phyloP scores from a whole-genome alignment of 148 eudicot genomes.

The Silene latifolia region DNA sequence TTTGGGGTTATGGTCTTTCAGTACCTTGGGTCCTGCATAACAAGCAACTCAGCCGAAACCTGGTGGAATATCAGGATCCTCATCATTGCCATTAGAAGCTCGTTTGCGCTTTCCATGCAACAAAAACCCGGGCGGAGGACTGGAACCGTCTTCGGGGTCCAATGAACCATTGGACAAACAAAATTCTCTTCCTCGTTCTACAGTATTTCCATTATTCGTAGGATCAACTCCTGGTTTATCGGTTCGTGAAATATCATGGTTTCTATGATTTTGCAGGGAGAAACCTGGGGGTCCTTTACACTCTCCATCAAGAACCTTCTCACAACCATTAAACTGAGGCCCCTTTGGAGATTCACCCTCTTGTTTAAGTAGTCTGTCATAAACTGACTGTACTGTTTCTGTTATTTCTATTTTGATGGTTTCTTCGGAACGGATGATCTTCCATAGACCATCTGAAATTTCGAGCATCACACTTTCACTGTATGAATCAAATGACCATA shows the following conservation, averaged over 20 bases:
- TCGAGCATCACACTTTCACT: slow-evolving; percentile 65
- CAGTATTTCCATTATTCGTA: slow-evolving; percentile 17
- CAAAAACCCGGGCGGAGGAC: slow-evolving; percentile 44
- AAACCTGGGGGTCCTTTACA: slow-evolving; percentile 47
- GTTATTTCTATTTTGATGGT: slow-evolving; percentile 65
- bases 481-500: slow-evolving; percentile 16
- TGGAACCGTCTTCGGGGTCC: slow-evolving; percentile 19
- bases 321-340: too few relatives aligned
- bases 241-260: slow-evolving; percentile 20
- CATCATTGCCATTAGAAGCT: slow-evolving; percentile 39
- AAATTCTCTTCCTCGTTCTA: slow-evolving; percentile 26
- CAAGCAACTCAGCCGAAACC: slow-evolving; percentile 56
- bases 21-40: background rate
- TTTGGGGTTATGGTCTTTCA: too few relatives aligned
- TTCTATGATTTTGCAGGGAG: slow-evolving; percentile 25
- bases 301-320: slow-evolving; percentile 37
- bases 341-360: slow-evolving; percentile 29
- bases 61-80: slow-evolving; percentile 84
- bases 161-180: slow-evolving; percentile 12
- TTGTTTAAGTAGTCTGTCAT: slow-evolving; percentile 44
- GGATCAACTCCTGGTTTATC: slow-evolving; percentile 23
- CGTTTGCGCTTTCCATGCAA: slow-evolving; percentile 29
- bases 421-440: slow-evolving; percentile 61
- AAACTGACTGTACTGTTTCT: slow-evolving; percentile 69
- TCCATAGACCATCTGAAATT: slow-evolving; percentile 75